Evolutionary conservation across 345 rosid species (phyloP), one percentile per base, ranked within the genome.

Genomic region (Dovyalis caffra): DNA sequence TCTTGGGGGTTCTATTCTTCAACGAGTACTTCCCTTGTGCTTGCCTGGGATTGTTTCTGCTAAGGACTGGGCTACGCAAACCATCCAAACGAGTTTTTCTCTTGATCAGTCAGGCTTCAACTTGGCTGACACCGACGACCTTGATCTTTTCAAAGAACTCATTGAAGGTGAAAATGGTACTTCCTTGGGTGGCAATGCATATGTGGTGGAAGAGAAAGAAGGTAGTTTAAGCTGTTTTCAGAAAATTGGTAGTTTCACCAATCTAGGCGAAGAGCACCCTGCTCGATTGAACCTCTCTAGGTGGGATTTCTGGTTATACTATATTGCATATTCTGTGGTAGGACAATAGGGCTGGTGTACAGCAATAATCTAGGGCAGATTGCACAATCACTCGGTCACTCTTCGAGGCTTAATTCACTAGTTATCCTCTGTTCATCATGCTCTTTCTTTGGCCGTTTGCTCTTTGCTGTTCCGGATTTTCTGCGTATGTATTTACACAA

Each of bases 331-430:
- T 65, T 87, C 64, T 93, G 92, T 45, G 97, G 95, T 37, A 97
- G 89, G 28, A 91, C 97, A 8, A 82, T 90, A 32, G 98, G 98
- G 40, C 82, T 93, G 74, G 95, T 88, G 53, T 93, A 91, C 73
- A 93, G 95, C 85, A 93, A 91, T 67, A 91, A 91, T 61, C 80
- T 93, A 25, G 98, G 98, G 18, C 98, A 93, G 83, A 89, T 93
- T 64, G 84, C 93, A 31, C 82, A 93, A 75, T 91, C 98, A 3
- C 89, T 90, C 8, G 97, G 95, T 63, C 79, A 79, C 70, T 62
- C 18, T 67, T 65, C 84, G 0, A 25, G 80, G 34, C 82, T 87
- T 6, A 79, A 73, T 65, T 79, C 86, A 3, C 76, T 93, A 0
- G 81, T 91, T 74, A 90, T 92, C 6, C 84, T 93, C 75, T 93